phyloP scores from a whole-genome alignment of 352 stramenopile genomes.

The Phytophthora podocarpi region DNA sequence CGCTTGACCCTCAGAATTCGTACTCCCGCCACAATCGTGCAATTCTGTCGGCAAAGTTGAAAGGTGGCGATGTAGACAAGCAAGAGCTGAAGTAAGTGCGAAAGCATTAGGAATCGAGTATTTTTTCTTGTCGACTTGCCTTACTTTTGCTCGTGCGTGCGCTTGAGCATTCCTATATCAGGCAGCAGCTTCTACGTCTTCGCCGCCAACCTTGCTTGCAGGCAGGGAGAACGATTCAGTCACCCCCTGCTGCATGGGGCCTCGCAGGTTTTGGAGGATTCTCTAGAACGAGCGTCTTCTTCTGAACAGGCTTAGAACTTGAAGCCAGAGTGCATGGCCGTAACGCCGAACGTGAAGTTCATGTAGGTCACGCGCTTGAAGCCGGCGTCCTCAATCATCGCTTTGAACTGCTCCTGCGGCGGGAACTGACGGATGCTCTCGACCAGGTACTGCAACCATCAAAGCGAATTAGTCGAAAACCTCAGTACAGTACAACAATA shows the following conservation, averaged over 20 bases:
- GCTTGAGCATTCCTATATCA: slow-evolving; percentile 6
- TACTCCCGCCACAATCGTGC: slow-evolving; percentile 89
- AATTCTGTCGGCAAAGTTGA: slow-evolving; percentile 81
- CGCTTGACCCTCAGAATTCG: slow-evolving; percentile 69
- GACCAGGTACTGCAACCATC: slow-evolving; percentile 92
- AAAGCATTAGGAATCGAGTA: slow-evolving; percentile 2
- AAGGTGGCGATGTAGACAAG: slow-evolving; percentile 43
- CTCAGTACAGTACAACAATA: neutral
- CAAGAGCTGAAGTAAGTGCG: slow-evolving; percentile 38
- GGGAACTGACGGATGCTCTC: slow-evolving; percentile 99
- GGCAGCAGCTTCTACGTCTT: neutral
- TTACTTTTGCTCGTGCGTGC: neutral
- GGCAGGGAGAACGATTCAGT: neutral
- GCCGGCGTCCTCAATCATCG: slow-evolving; percentile 94
- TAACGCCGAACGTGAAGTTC: slow-evolving; percentile 98
- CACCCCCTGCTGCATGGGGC: neutral
- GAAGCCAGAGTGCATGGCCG: slow-evolving; percentile 97
- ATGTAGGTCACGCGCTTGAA: slow-evolving; percentile 94
- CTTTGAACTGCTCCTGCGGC: slow-evolving; percentile 95
- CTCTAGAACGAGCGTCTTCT: slow-evolving; percentile 8
- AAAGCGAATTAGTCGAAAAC: neutral
- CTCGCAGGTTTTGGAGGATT: slow-evolving; percentile 4
- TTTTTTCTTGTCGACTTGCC: slow-evolving; percentile 15
- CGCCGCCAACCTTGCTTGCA: slow-evolving; percentile 3
- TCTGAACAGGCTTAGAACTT: slow-evolving; percentile 82